Percentiles rank a stretch among this genome's conserved stretches.
Conservation (phyloP, 345 rosid genomes). For the Salix arbutifolia region DNA sequence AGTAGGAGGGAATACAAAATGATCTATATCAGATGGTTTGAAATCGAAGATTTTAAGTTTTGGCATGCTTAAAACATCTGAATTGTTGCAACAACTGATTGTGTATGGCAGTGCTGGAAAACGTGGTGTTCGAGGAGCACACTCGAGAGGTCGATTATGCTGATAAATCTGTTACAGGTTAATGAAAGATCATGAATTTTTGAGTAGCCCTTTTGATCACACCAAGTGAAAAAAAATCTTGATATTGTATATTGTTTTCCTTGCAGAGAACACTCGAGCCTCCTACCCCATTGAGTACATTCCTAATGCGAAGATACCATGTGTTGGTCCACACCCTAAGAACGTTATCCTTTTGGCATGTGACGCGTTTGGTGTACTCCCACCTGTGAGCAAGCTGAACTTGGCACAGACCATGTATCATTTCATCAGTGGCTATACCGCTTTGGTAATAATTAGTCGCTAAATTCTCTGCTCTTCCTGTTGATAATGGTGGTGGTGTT, state of each 20-base stretch:
- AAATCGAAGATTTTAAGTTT: neutral
- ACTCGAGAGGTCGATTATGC: constrained; percentile 78
- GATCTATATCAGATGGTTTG: neutral
- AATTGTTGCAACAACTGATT: neutral
- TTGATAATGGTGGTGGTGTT: neutral
- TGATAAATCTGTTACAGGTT: constrained; percentile 90
- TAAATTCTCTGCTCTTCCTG: neutral
- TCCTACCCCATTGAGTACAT: constrained; percentile 91
- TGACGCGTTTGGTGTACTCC: constrained; percentile 95
- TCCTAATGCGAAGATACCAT: constrained; percentile 86
- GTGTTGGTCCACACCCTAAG: constrained; percentile 87
- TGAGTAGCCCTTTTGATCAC: neutral
- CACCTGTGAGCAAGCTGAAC: constrained; percentile 93
- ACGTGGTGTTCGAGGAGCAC: constrained; percentile 93
- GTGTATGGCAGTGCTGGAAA: constrained; percentile 70
- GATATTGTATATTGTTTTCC: neutral
- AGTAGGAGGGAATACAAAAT: neutral
- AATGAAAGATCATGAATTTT: neutral
- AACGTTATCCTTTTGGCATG: constrained; percentile 93
- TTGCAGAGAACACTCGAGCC: constrained; percentile 90
- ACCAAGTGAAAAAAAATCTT: neutral
- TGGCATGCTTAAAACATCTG: neutral
- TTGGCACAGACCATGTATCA: constrained; percentile 97
- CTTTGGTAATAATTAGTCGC: constrained; percentile 47
- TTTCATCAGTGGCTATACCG: constrained; percentile 97